Conservation (phyloP, 371 early-diverging fungal species). For the Pancytospora epiphaga region DNA sequence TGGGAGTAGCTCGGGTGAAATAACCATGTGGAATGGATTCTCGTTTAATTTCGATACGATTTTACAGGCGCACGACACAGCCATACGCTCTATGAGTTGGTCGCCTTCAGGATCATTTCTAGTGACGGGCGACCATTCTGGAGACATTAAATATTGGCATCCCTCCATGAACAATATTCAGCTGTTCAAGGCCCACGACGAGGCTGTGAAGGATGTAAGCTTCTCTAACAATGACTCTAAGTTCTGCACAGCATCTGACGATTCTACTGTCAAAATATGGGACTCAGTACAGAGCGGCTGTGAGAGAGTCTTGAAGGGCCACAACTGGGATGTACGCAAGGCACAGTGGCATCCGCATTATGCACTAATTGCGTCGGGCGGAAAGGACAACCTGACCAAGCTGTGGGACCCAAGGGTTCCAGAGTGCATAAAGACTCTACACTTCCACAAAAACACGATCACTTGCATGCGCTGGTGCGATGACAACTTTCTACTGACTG, state of each 20-base stretch:
- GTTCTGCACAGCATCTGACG: conserved; percentile 92
- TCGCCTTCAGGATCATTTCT: conserved; percentile 87
- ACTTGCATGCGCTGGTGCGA: conserved; percentile 79
- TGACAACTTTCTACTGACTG: conserved; percentile 86
- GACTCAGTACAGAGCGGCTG: conserved; percentile 75
- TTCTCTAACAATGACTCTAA: conserved; percentile 78
- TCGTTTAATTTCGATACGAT: conserved; percentile 98
- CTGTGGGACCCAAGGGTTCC: conserved; percentile 94
- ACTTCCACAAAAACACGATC: conserved; percentile 89
- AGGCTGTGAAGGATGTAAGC: conserved; percentile 74
- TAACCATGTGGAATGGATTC: conserved; percentile 95
- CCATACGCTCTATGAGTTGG: conserved; percentile 91
- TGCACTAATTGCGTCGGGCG: conserved; percentile 84
- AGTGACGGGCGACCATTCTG: conserved; percentile 84
- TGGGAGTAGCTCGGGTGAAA: conserved; percentile 90
- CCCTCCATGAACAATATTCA: conserved; percentile 92
- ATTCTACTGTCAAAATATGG: conserved; percentile 88
- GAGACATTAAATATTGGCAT: conserved; percentile 96
- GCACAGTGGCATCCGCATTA: conserved; percentile 94
- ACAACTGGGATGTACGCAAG: conserved; percentile 96
- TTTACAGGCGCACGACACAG: conserved; percentile 70
- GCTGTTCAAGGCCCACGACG: conserved; percentile 77
- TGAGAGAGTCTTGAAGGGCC: conserved; percentile 68
- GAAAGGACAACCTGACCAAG: conserved; percentile 90
- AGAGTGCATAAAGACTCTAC: conserved; percentile 75